Base-by-base conservation (phyloP, 441 rosid genomes). In the Populus trichocarpa region DNA sequence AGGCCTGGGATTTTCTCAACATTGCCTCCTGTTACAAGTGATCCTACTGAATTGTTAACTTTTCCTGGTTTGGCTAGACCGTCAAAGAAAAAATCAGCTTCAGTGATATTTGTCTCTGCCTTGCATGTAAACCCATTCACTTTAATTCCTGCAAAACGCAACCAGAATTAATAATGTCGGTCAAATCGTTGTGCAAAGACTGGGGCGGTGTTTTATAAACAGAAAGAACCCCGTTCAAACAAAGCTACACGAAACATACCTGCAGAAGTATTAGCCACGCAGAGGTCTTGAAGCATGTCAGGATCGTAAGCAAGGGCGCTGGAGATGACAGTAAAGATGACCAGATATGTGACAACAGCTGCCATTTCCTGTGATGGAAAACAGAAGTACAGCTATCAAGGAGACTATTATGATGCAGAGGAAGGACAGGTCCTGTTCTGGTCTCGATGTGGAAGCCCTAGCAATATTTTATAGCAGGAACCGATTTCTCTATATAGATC, bases 1-100 rank as follows among this genome's bases (percentile, higher is more conserved):
- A 95, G 93, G n/a, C 99, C 99, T 3, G 96, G 88, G 72, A 95
- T 87, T 83, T 93, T 88, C 67, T 88, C 92, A 0, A 95, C 99
- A 22, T 89, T 89, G 61, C 94, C 98, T 0, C 40, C 80, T 8
- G 95, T 93, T 9, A 91, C 97, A 11, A 85, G 67, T 1, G 97
- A 93, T 1, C 98, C 98, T n/a, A 88, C 88, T 0, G 94, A 77
- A 70, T 67, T 90, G 83, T 88, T 92, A 28, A 89, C 77, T 5
- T 53, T 61, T 57, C 85, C 94, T 10, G 95, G 72, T 20, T 88
- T 91, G 2, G 91, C 89, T 53, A 93, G 25, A 1, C 95, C 97
- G 72, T 77, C 85, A 70, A 89, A 95, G 88, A 85, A 90, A 75
- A 95, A 95, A 88, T 95, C 99, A 0, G 79, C 84, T 46, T 81